phyloP scores from a whole-genome alignment of 257 asterid genomes.

The Lycium barbarum region DNA sequence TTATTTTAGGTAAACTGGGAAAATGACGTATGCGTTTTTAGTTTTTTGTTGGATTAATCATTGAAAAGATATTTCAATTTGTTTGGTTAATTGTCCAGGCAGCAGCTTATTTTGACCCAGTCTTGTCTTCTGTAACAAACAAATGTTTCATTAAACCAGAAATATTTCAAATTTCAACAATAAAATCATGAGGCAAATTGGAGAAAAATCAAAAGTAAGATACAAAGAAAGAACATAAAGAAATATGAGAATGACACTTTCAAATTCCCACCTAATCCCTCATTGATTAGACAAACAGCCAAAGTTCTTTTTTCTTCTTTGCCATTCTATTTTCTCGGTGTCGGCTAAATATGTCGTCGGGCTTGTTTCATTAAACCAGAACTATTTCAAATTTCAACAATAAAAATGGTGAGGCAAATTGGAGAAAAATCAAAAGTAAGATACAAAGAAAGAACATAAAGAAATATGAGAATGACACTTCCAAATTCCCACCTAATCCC shows the following conservation, averaged over 20 bases:
- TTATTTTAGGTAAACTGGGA: not conserved
- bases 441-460: not conserved
- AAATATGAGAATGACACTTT: not conserved
- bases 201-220: not conserved
- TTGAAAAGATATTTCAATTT: not conserved
- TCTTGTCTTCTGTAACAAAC: not conserved
- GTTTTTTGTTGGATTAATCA: not conserved
- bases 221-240: not conserved
- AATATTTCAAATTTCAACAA: not conserved
- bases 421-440: not conserved
- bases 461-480: constrained; percentile 4
- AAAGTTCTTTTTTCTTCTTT: not conserved
- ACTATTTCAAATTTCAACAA: not conserved
- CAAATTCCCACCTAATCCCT: not conserved
- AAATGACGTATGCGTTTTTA: not conserved
- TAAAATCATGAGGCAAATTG: not conserved
- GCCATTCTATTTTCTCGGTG: not conserved
- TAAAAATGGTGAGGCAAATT: not conserved
- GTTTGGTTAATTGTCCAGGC: not conserved
- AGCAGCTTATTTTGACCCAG: constrained; percentile 11
- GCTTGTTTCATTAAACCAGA: not conserved
- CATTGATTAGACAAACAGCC: not conserved
- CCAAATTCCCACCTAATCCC: not conserved
- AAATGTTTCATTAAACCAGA: not conserved
- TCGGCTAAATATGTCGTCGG: not conserved